phyloP scores from a whole-genome alignment of 2,329 filamentous ascomycete species.

The Xylariales sp. region DNA sequence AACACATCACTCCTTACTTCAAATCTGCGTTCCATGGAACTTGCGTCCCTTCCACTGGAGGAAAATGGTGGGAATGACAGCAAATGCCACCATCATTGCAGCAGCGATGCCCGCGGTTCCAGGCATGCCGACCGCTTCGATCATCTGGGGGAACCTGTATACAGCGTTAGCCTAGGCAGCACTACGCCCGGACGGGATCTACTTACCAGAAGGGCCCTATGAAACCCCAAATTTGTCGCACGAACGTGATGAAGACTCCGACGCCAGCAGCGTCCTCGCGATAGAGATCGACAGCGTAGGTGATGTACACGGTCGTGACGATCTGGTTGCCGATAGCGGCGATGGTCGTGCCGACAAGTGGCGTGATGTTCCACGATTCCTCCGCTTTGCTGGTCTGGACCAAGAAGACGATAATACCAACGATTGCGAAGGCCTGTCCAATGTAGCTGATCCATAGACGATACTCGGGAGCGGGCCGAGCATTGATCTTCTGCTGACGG shows the following conservation, averaged over 20 bases:
- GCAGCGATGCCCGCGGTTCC: constrained; percentile 30
- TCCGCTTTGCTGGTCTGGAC: constrained; percentile 43
- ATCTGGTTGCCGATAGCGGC: constrained; percentile 54
- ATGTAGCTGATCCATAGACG: constrained; percentile 54
- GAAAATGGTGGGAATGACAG: constrained; percentile 13
- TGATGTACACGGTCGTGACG: constrained; percentile 55
- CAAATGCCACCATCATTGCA: constrained; percentile 26
- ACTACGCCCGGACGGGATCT: neutral
- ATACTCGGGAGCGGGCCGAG: constrained; percentile 40
- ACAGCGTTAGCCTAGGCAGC: constrained; percentile 22
- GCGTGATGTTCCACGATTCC: constrained; percentile 49
- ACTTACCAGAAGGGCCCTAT: constrained; percentile 34
- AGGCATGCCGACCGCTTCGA: constrained; percentile 27
- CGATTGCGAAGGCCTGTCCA: constrained; percentile 44
- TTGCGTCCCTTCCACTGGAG: constrained; percentile 15
- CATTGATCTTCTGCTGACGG: constrained; percentile 25
- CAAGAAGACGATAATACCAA: constrained; percentile 50
- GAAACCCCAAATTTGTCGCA: constrained; percentile 50
- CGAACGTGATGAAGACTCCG: constrained; percentile 54
- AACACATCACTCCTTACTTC: too few relatives aligned
- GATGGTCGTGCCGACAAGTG: constrained; percentile 48
- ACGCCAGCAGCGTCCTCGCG: constrained; percentile 46
- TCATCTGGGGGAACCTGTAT: constrained; percentile 33
- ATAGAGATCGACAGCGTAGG: constrained; percentile 56
- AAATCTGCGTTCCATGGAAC: too few relatives aligned